These are phyloP conservation scores for Talaromyces sp. DNA, from an alignment of 2,329 filamentous ascomycete species.

Conservation along the genomic window DNA sequence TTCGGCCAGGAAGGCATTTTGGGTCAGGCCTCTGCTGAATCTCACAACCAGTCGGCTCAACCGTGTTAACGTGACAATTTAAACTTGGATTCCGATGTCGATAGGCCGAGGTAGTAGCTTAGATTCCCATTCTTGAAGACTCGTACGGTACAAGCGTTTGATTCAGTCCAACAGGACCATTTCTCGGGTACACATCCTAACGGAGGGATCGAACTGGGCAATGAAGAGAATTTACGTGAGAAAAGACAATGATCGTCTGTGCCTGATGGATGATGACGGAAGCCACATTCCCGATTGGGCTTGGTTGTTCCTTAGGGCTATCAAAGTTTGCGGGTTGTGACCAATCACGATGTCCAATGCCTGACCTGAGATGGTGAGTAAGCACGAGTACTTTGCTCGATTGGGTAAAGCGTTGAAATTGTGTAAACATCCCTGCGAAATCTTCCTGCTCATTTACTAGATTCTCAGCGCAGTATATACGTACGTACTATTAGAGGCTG, in stretches of 20 bases:
- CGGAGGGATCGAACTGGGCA: not conserved
- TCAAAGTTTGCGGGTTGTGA: not conserved
- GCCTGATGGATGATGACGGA: not conserved
- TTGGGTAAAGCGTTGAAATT: not conserved
- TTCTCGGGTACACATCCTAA: not conserved
- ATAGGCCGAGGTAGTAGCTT: not conserved
- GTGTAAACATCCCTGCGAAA: not conserved
- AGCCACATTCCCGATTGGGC: not conserved
- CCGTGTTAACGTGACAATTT: not conserved
- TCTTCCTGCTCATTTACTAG: not conserved
- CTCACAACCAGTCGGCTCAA: not conserved
- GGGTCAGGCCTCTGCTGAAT: not conserved
- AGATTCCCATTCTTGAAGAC: not conserved
- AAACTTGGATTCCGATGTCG: not conserved
- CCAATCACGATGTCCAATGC: not conserved
- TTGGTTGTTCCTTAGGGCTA: not conserved
- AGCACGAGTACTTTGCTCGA: not conserved
- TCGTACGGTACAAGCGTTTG: not conserved
- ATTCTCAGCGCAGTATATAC: not conserved
- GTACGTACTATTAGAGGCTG: not conserved
- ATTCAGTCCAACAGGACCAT: not conserved
- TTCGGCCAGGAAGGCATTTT: conserved; percentile 36
- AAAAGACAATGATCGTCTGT: not conserved
- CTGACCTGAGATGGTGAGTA: not conserved
- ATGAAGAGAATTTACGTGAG: not conserved